These are phyloP conservation scores for Chalciporus sp. DNA, from an alignment of 1,284 basidiomycete genomes.

Conservation along the genomic window DNA sequence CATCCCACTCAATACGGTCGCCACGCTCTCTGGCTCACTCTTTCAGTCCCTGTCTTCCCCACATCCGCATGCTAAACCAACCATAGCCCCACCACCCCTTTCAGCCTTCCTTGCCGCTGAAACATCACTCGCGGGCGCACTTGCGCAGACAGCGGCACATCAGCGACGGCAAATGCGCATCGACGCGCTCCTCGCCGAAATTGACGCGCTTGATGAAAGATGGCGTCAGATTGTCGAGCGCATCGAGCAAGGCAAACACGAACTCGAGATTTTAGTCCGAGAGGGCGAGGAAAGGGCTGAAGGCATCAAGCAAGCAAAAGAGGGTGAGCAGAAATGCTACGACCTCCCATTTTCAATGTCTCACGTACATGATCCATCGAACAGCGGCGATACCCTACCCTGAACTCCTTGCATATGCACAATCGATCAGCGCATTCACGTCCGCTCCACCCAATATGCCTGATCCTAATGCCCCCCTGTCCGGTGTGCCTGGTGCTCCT, in stretches of 20 bases:
- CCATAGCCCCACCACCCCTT: constrained; percentile 59
- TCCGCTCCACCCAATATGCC: constrained; percentile 85
- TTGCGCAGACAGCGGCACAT: constrained; percentile 68
- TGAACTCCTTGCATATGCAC: constrained; percentile 77
- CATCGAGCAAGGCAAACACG: constrained; percentile 63
- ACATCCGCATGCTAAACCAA: constrained; percentile 53
- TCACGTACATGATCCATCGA: constrained; percentile 5
- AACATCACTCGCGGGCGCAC: constrained; percentile 57
- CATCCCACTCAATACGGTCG: constrained; percentile 63
- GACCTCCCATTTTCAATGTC: neutral
- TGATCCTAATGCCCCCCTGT: constrained; percentile 42
- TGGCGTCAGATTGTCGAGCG: constrained; percentile 68
- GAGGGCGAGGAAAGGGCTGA: constrained; percentile 72
- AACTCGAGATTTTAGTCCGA: constrained; percentile 65
- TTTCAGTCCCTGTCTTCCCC: constrained; percentile 71
- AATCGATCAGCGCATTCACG: constrained; percentile 78
- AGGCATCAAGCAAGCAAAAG: constrained; percentile 68
- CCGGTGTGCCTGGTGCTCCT: constrained; percentile 63
- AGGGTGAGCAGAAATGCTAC: constrained; percentile 46
- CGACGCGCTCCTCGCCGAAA: constrained; percentile 67
- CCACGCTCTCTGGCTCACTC: constrained; percentile 65
- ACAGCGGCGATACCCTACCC: constrained; percentile 77
- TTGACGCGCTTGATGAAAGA: constrained; percentile 61
- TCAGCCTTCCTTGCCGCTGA: constrained; percentile 64
- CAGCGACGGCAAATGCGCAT: constrained; percentile 75